Evolutionary conservation across 352 stramenopile species (phyloP), one percentile per base, ranked within the genome.

Genomic region (Phytophthora tentaculata): DNA sequence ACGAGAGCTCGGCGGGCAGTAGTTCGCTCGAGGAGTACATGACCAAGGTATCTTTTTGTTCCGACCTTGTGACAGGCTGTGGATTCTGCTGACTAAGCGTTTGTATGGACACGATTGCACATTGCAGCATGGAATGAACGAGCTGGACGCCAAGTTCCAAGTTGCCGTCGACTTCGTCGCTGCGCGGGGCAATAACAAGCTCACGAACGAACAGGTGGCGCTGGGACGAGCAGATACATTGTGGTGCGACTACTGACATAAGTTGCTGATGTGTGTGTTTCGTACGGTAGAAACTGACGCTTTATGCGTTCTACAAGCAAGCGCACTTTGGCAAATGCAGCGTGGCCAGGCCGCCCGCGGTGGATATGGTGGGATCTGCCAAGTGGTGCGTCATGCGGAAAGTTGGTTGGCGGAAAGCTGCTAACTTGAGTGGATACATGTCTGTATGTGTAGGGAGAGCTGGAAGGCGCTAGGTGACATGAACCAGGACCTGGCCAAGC

Each of bases 261-360:
- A n/a, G 10, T 5, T 54, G n/a, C 51, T 61, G 14, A 37, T 12
- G 5, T 28, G 20, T 61, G 45, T 65, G 1, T 44, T 32, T n/a
- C 69, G 10, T 28, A 5, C 28, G n/a, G 22, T 29, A 92, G 83
- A 77, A 77, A 69, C 60, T 92, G 70, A 89, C 81, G 52, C 61
- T 94, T 54, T 94, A 94, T 67, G 86, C 86, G 50, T 90, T 94
- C 52, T 94, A 86, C 75, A 94, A 94, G 73, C 86, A 94, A 84
- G 83, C 83, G 22, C 76, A 80, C 17, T 79, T 84, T 52, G 86
- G 83, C 57, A 74, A 67, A 32, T 92, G 83, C 69, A 79, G 60
- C 10, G 56, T 76, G 12, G 76, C 76, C 17, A 89, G 88, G 59
- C 86, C 86, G 0, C 86, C 86, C n/a, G 79, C 79, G 4, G 64